Evolutionary conservation across 495 filamentous ascomycete species (phyloP), one percentile per base, ranked within the genome.

Genomic region (Podospora didyma): DNA sequence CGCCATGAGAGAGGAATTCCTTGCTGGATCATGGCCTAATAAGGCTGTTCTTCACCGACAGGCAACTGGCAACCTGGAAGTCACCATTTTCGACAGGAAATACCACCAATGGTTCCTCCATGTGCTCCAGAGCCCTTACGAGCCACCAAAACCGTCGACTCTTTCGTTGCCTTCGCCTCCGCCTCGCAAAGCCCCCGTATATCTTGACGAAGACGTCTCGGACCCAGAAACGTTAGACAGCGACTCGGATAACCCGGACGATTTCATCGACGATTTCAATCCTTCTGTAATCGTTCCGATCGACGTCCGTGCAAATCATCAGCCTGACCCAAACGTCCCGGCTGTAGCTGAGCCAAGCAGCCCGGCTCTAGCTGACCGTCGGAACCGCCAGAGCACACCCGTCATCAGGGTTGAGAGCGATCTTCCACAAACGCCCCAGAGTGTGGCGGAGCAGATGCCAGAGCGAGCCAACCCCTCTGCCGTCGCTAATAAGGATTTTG

Each of bases 51-150:
- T 93, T 14, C 59, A 67, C 17, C 69, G 69, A n/a, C 79, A 79
- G 54, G 82, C 81, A 47, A 61, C 64, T n/a, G 77, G 23, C 16
- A 28, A 71, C 42, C 65, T 95, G 67, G 81, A 90, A 45, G 61
- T 65, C 3, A 89, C 75, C 6, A 67, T 96, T n/a, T 79, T 76
- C 24, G 75, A 85, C 34, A 79, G 74, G 10, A 79, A 81, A 64
- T 67, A 81, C 21, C 58, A 73, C 7, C 66, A 63, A 22, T 90
- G 84, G 82, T 76, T 73, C 47, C 71, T 86, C 17, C 62, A 59
- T 3, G 46, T 86, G 1, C 73, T 90, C 20, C 65, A 77, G 53
- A 70, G 71, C 21, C 68, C 75, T 2, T 61, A 52, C 4, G 75
- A 74, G 45, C 87, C 88, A 0, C 73, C 76, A 7, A 84, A 73